Evolutionary conservation across 192 early-diverging fungal genomes (phyloP).

Genomic region (Coemansia sp.): DNA sequence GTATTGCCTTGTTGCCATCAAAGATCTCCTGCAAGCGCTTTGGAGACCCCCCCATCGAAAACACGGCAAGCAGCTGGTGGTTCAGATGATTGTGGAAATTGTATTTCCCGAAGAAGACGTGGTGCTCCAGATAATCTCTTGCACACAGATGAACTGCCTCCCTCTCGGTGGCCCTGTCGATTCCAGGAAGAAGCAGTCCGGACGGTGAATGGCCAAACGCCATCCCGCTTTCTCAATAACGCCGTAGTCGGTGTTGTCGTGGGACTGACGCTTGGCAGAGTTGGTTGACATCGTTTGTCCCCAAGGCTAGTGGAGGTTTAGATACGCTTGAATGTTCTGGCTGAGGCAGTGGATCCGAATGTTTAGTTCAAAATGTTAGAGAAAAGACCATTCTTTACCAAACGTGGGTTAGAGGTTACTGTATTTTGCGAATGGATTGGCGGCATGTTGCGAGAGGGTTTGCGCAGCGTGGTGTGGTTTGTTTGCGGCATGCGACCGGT

Average conservation of each 20-base stretch:
- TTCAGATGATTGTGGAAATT: constrained; percentile 62
- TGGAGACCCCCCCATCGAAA: constrained; percentile 54
- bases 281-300: too few species aligned
- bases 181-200: constrained; percentile 44
- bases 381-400: too few species aligned
- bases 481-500: too few species aligned
- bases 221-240: constrained; percentile 39
- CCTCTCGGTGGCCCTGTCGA: constrained; percentile 38
- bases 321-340: neutral
- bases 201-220: constrained; percentile 22
- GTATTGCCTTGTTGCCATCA: constrained; percentile 38
- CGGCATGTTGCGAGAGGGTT: too few species aligned
- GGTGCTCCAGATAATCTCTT: constrained; percentile 54
- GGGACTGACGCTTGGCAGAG: constrained; percentile 3
- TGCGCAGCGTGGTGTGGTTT: too few species aligned
- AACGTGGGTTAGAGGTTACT: too few species aligned
- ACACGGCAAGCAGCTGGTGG: constrained; percentile 61
- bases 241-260: constrained; percentile 31
- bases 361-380: too few species aligned
- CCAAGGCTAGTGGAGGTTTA: neutral
- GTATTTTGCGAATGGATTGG: too few species aligned
- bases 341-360: neutral
- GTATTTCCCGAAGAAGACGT: constrained; percentile 57
- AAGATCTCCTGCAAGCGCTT: constrained; percentile 58
- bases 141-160: constrained; percentile 52